Evolutionary conservation across 2,329 filamentous ascomycete species (phyloP).

Genomic region (Paraphaeosphaeria minitans): DNA sequence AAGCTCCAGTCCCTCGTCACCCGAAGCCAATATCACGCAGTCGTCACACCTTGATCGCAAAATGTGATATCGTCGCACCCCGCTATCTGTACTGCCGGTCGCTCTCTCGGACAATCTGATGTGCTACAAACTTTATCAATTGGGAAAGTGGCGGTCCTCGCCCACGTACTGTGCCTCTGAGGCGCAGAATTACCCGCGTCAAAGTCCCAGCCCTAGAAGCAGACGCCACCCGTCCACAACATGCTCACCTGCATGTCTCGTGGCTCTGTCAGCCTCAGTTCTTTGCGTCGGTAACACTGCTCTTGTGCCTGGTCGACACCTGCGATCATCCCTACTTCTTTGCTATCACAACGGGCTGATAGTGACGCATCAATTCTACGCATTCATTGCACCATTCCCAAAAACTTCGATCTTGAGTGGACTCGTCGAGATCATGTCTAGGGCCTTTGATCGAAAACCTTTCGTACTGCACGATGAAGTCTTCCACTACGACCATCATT

Average conservation of each 20-base stretch:
- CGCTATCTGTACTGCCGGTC: not conserved
- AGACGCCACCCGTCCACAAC: slow-evolving; percentile 9
- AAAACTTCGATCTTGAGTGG: not conserved
- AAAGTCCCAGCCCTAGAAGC: slow-evolving; percentile 8
- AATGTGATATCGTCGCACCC: not conserved
- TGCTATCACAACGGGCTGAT: not conserved
- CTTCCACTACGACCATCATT: not conserved
- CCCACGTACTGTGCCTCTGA: slow-evolving; percentile 11
- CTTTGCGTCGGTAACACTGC: not conserved
- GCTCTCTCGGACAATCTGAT: not conserved
- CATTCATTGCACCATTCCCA: not conserved
- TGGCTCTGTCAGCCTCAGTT: not conserved
- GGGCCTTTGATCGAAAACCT: not conserved
- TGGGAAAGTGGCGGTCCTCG: slow-evolving; percentile 3
- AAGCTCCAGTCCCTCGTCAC: not conserved
- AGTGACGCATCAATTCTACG: not conserved
- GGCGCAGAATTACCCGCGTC: slow-evolving; percentile 19
- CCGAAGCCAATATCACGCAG: not conserved
- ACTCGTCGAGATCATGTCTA: not conserved
- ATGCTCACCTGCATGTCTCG: slow-evolving; percentile 8
- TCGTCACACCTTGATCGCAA: not conserved
- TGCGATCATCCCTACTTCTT: not conserved
- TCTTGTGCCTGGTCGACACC: not conserved
- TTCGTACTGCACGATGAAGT: not conserved
- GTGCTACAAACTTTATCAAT: slow-evolving; percentile 2